These are phyloP conservation scores for Stephania yunnanensis DNA, from an alignment of 164 flowering plant species.

Conservation along the genomic window DNA sequence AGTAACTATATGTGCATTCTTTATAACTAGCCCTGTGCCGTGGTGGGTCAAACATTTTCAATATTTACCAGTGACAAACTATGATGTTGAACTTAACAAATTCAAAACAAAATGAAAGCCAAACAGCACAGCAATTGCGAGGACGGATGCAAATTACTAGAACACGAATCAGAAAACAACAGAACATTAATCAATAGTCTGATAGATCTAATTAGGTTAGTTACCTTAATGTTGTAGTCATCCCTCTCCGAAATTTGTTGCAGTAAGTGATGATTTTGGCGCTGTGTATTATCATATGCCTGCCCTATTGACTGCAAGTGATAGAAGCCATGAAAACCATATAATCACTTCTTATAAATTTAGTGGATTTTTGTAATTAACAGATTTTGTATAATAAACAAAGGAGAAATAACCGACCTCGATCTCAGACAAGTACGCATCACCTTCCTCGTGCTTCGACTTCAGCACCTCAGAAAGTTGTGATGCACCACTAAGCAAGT, in stretches of 20 bases:
- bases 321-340: constrained; percentile 12
- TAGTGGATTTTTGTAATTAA: neutral
- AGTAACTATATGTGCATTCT: too few species aligned
- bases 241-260: constrained; percentile 96
- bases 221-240: constrained; percentile 96
- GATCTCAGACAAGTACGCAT: constrained; percentile 82
- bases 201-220: neutral
- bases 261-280: constrained; percentile 89
- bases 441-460: constrained; percentile 87
- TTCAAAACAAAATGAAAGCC: neutral
- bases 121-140: neutral
- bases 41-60: too few species aligned
- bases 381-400: neutral
- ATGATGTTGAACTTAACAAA: too few species aligned
- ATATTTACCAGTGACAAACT: too few species aligned
- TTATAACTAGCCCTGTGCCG: too few species aligned
- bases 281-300: constrained; percentile 95
- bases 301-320: constrained; percentile 82
- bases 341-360: neutral
- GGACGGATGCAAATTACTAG: neutral
- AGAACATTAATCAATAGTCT: neutral
- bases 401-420: constrained; percentile 46
- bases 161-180: neutral
- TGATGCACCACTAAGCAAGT: constrained; percentile 49
- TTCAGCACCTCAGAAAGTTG: constrained; percentile 56